phyloP scores from a whole-genome alignment of 768 basidiomycete genomes.

The Bullera alba region DNA sequence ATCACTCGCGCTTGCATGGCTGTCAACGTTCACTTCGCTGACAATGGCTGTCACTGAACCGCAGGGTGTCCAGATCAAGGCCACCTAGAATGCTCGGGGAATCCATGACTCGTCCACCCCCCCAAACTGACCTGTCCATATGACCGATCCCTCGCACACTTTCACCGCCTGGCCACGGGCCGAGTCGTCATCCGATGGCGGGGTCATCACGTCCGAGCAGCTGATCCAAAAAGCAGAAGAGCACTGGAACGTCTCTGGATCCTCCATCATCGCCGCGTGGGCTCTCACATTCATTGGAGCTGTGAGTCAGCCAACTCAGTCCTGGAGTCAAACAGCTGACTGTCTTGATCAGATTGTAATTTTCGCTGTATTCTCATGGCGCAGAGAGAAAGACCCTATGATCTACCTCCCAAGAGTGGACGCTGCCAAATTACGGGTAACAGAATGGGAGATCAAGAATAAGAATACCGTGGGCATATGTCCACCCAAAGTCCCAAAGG shows the following conservation, averaged over 20 bases:
- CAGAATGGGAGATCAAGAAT: neutral
- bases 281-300: conserved; percentile 15
- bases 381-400: neutral
- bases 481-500: neutral
- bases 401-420: conserved; percentile 3
- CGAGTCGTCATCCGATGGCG: neutral
- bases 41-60: no score
- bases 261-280: conserved; percentile 32
- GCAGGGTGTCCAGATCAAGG: no score
- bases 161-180: no score
- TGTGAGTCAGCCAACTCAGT: conserved; percentile 16
- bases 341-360: conserved; percentile 1
- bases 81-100: no score
- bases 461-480: neutral
- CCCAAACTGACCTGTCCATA: no score
- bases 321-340: neutral
- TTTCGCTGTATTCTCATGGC: conserved; percentile 6
- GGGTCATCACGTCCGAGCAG: conserved; percentile 2
- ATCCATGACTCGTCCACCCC: no score
- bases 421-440: neutral
- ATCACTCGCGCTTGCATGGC: no score
- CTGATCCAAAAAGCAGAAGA: conserved; percentile 27
- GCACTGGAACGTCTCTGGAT: conserved; percentile 28
- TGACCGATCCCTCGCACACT: no score
- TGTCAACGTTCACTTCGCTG: no score